Percentiles rank a stretch among this genome's conserved stretches.
Evolutionary conservation across 345 rosid genomes (phyloP).

Genomic region (Carallia brachiata): DNA sequence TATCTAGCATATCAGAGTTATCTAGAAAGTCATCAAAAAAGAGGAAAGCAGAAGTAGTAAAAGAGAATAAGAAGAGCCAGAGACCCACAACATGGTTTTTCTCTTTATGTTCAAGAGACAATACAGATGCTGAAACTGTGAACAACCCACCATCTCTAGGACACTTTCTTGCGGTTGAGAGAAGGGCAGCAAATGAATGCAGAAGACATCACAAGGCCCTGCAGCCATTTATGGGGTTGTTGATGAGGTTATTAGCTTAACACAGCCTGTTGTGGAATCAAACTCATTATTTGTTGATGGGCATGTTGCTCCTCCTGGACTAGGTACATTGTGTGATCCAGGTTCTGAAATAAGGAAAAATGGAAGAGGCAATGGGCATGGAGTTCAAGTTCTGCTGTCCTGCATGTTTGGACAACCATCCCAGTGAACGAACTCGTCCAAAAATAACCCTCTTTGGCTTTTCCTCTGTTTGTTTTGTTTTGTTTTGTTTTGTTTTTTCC

Average conservation of each 20-base stretch:
- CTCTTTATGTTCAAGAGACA: constrained; percentile 47
- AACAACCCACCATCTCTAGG: constrained; percentile 17
- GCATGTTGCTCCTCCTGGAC: constrained; percentile 6
- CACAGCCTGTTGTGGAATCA: constrained; percentile 9
- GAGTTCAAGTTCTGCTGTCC: neutral
- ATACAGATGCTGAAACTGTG: constrained; percentile 20
- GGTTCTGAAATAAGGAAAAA: neutral
- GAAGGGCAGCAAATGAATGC: constrained; percentile 36
- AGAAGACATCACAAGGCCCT: constrained; percentile 29
- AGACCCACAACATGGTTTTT: constrained; percentile 44
- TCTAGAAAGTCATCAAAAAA: constrained; percentile 48
- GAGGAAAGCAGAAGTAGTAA: constrained; percentile 29
- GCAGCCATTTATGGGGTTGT: constrained; percentile 36
- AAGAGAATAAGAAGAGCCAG: constrained; percentile 22
- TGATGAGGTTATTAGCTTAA: constrained; percentile 29
- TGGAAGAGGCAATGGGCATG: neutral
- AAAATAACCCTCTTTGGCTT: too few relatives aligned
- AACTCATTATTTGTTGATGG: neutral
- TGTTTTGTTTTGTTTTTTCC: too few relatives aligned
- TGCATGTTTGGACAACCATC: neutral
- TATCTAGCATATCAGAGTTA: constrained; percentile 45
- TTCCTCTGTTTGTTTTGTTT: too few relatives aligned
- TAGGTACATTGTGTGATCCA: neutral
- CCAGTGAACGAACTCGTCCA: neutral
- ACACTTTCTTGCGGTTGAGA: constrained; percentile 28